Base-by-base conservation (phyloP, 495 filamentous ascomycete genomes). In the Penicillium cinerascens region DNA sequence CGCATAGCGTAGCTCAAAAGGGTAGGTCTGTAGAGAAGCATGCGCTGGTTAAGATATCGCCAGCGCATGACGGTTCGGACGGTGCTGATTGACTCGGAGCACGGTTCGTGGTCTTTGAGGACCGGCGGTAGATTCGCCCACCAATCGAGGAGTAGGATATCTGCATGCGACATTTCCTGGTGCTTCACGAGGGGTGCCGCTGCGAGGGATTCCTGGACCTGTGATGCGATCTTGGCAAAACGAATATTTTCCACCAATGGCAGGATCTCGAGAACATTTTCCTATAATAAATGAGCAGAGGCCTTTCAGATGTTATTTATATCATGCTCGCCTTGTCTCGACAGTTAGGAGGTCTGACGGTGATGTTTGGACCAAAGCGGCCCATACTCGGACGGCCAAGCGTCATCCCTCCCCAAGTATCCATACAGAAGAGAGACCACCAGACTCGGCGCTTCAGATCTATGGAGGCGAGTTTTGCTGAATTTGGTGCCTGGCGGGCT, bases 341-440 rank as follows among this genome's bases (percentile, higher is more conserved):
- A 17, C 82, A 76, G 56, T 83, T 83, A n/a, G 87, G 87, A 2
- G 79, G 71, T 15, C 81, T 76, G 51, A 89, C 85, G 39, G 87
- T 89, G 63, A 91, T 86, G 15, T 82, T 83, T 2, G 85, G 84
- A 4, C 86, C 83, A 75, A 82, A 86, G 21, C 87, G 80, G 6
- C 87, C 87, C 67, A 92, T 81, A 16, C 85, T 88, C 1, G 87
- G 88, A 36, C 88, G 77, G n/a, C 88, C 87, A 44, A 88, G 78
- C 17, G 87, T 91, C 45, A 85, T 87, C 7, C 79, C 81, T 6
- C 83, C 87, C 86, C 87, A 92, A 1, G 87, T 87, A 69, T 92
- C 88, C 51, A 92, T 76, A 69, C 85, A 88, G 70, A 87, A 87
- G 46, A 91, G 68, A 36, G 81, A 85, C 88, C 88, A 92, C 88